Evolutionary conservation across 139 green algal species (phyloP), one percentile per base, ranked within the genome.

Genomic region (Chlamydomonas urium): DNA sequence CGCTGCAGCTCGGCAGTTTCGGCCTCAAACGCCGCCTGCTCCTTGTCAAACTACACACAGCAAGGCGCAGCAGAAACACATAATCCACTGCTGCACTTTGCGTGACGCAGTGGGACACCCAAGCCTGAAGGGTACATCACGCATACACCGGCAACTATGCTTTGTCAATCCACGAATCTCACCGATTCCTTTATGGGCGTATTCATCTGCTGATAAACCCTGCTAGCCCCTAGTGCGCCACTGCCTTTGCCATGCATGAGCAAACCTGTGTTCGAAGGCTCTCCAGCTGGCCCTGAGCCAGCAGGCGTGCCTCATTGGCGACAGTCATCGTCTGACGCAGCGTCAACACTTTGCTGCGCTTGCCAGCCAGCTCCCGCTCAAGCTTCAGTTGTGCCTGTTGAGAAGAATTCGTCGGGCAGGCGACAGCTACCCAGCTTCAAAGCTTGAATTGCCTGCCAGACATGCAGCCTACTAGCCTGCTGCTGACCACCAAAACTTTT

Each of bases 341-440:
- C 4, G 33, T 31, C 24, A 47, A 29, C 35, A 77, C 37, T 37
- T 79, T 53, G 0, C 28, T 31, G 0, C 59, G 34, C 38, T 34
- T 24, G 10, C 37, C 66, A 2, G 62, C 48, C 50, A 83, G 63
- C 68, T 83, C 72, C 3, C 47, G 62, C 69, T 83, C 78, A 36
- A 83, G 47, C 53, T 76, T 61, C 5, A 33, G 29, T 19, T 45
- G 45, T 10, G 4, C 38, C 45, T 63, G 68, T 33, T 28, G 10
- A 63, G 21, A 63, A 17, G 53, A 17, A 53, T n/a, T 53, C 10
- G 42, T 10, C 14, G 42, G 42, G 17, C 10, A 17, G 42, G 14
- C 14, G 10, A 17, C 17, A 17, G 42, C 14, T 53, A 17, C 14
- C 14, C 17, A 17, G 42, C 14, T 53, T 53, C 14, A 17, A 17